These are phyloP conservation scores for Candida maltosa DNA, from an alignment of 805 yeast species.

Conservation along the genomic window DNA sequence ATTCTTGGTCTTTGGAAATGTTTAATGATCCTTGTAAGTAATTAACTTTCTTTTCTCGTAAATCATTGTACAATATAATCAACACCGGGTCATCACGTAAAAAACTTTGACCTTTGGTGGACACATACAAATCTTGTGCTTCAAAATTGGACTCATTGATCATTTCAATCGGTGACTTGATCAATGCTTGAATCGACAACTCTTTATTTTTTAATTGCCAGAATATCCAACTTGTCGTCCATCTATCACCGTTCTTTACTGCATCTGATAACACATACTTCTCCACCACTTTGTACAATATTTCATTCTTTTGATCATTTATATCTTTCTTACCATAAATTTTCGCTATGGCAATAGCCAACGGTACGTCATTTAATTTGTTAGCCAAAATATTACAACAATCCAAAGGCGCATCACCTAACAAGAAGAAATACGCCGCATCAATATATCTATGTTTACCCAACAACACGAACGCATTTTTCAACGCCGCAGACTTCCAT, in stretches of 20 bases:
- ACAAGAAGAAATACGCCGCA: slow-evolving; percentile 84
- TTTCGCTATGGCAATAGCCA: slow-evolving; percentile 81
- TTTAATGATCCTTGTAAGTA: slow-evolving; percentile 50
- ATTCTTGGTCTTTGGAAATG: slow-evolving; percentile 48
- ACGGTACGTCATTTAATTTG: slow-evolving; percentile 62
- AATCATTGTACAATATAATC: slow-evolving; percentile 57
- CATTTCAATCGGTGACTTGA: slow-evolving; percentile 48
- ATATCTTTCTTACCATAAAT: slow-evolving; percentile 36
- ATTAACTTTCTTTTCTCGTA: slow-evolving; percentile 51
- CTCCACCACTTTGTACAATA: slow-evolving; percentile 37
- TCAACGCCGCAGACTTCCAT: slow-evolving; percentile 86
- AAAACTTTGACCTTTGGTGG: slow-evolving; percentile 25
- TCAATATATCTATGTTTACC: slow-evolving; percentile 85
- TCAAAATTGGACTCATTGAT: slow-evolving; percentile 14
- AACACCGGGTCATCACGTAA: slow-evolving; percentile 81
- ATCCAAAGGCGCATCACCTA: slow-evolving; percentile 75
- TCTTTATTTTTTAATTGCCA: slow-evolving; percentile 52
- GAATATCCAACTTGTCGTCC: slow-evolving; percentile 79
- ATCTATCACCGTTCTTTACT: slow-evolving; percentile 62
- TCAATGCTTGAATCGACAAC: slow-evolving; percentile 59
- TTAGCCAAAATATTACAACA: slow-evolving; percentile 69
- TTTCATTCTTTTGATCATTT: neutral
- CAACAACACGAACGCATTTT: slow-evolving; percentile 86
- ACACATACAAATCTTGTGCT: neutral
- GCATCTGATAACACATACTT: slow-evolving; percentile 54